phyloP scores from a whole-genome alignment of 768 basidiomycete species.

The Polyporus arcularius region DNA sequence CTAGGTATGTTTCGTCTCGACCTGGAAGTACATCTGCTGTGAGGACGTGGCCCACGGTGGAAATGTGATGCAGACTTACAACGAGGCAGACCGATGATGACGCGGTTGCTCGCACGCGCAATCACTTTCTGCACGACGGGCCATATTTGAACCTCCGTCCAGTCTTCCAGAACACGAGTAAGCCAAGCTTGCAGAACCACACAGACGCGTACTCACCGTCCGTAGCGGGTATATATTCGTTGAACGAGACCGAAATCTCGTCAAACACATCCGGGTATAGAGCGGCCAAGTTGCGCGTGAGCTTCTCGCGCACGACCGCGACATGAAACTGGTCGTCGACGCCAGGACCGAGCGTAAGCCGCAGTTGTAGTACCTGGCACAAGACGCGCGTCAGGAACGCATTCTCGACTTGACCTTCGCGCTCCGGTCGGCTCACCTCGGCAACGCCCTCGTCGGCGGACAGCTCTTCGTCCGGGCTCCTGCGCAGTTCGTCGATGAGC shows the following conservation, averaged over 20 bases:
- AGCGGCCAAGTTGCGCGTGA: slow-evolving; percentile 18
- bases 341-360: slow-evolving; percentile 15
- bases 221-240: slow-evolving; percentile 13
- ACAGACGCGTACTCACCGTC: slow-evolving; percentile 7
- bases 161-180: neutral
- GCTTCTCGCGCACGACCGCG: slow-evolving; percentile 20
- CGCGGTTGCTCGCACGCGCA: slow-evolving; percentile 20
- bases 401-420: neutral
- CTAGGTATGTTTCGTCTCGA: slow-evolving; percentile 14
- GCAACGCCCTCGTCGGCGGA: slow-evolving; percentile 42
- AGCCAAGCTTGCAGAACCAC: neutral
- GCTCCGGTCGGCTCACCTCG: slow-evolving; percentile 33
- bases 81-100: slow-evolving; percentile 20
- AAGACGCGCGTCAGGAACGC: neutral
- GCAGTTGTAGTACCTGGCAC: slow-evolving; percentile 10
- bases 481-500: slow-evolving; percentile 54
- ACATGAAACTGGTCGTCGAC: slow-evolving; percentile 22
- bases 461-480: slow-evolving; percentile 45
- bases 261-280: slow-evolving; percentile 20
- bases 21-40: neutral
- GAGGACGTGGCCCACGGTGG: too few relatives aligned
- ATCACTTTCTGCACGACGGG: slow-evolving; percentile 17
- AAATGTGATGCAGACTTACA: slow-evolving; percentile 13
- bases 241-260: slow-evolving; percentile 15
- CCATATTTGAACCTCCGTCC: neutral